Evolutionary conservation across 495 filamentous ascomycete genomes (phyloP), one percentile per base, ranked within the genome.

Genomic region (Pseudomonodictys pantanalensis): DNA sequence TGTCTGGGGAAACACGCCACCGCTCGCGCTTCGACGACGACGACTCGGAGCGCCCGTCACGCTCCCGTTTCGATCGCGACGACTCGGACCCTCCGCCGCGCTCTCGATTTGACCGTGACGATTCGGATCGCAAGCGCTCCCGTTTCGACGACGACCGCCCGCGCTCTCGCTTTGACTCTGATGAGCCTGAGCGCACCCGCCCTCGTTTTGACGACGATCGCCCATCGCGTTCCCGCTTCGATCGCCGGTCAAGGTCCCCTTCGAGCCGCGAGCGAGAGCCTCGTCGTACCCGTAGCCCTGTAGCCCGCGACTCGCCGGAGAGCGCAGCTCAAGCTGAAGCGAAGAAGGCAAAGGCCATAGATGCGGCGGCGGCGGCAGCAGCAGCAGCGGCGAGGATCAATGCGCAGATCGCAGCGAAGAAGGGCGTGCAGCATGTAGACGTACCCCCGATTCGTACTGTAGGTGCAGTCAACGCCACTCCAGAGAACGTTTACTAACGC

Each of bases 341-440:
- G 68, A 56, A 66, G 68, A 73, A 73, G 74, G 75, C 75, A 63
- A 68, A 74, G 45, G 70, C 22, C 78, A 25, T 72, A 75, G 89
- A 93, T 68, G 87, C 91, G 38, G 89, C 90, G n/a, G 87, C 89
- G 4, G 91, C 90, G 32, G 93, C 92, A 66, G 91, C 91, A 71
- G 91, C 90, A 46, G 92, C 92, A 1, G 93, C 93, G 29, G 92
- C 92, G 52, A 88, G 83, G 71, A 97, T 97, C 73, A 95, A 96
- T 75, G 93, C 91, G 35, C 84, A 88, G 68, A 84, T 97, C 58
- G 88, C 93, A 70, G 90, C 90, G 10, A 93, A 91, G 73, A 95
- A 95, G 73, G 91, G 88, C 56, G 87, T 92, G 52, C 92, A 96
- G 71, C 90, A 92, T 76, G 88, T 95, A 39, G 92, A 98, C 68